These are phyloP conservation scores for Akanthomyces dipterigenus DNA, from an alignment of 2,329 filamentous ascomycete species.

Conservation along the genomic window DNA sequence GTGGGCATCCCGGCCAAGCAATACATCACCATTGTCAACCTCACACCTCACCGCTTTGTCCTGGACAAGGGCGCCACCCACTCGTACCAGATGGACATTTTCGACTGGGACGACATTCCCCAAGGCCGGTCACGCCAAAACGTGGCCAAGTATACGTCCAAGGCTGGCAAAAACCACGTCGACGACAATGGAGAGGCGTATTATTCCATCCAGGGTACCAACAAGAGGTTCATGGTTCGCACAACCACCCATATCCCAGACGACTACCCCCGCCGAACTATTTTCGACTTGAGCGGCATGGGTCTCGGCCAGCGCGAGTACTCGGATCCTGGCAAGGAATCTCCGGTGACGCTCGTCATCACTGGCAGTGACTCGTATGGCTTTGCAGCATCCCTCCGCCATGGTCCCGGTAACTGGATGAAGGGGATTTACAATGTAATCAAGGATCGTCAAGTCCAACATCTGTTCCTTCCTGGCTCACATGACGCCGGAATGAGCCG, in stretches of 20 bases:
- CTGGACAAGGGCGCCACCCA: conserved; percentile 19
- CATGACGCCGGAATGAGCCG: conserved; percentile 44
- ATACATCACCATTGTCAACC: conserved; percentile 28
- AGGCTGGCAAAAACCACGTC: conserved; percentile 12
- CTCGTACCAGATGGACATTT: conserved; percentile 26
- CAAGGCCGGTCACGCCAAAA: conserved; percentile 27
- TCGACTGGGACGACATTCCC: conserved; percentile 27
- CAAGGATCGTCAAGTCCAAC: conserved; percentile 32
- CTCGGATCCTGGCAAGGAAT: conserved; percentile 23
- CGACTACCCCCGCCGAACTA: conserved; percentile 20
- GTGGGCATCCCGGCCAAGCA: conserved; percentile 16
- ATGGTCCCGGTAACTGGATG: conserved; percentile 27
- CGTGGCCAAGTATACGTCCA: conserved; percentile 20
- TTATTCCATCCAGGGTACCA: conserved; percentile 24
- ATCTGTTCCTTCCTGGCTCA: conserved; percentile 41
- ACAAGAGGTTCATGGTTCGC: conserved; percentile 24
- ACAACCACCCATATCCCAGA: conserved; percentile 24
- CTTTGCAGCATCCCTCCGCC: conserved; percentile 24
- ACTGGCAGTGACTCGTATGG: conserved; percentile 28
- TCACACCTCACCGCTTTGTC: conserved; percentile 26
- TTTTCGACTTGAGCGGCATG: conserved; percentile 26
- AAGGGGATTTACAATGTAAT: conserved; percentile 25
- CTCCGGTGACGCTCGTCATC: conserved; percentile 27
- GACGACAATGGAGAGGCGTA: conserved; percentile 27
- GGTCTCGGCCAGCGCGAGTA: conserved; percentile 28